Evolutionary conservation across 1,139 yeast species (phyloP), one percentile per base, ranked within the genome.

Genomic region (Debaryomyces udenii): DNA sequence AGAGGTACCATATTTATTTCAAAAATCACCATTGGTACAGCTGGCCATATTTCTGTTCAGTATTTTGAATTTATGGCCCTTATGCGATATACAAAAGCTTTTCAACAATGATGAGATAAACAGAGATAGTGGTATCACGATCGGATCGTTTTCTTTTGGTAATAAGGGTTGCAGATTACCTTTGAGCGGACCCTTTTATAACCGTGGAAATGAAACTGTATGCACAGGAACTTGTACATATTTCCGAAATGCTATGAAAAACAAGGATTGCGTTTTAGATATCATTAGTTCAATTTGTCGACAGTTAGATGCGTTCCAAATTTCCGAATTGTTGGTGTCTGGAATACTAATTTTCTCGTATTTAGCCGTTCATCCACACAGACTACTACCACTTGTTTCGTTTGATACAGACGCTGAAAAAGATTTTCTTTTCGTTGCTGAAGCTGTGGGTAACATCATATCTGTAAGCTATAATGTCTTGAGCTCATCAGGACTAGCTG

Each of bases 281-380:
- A n/a, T n/a, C n/a, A n/a, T n/a, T n/a, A n/a, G n/a, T n/a, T n/a
- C n/a, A n/a, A 30, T 1, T 22, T 27, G 11, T 40, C 41, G 9
- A 31, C 42, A 9, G 45, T 41, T 17, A n/a, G n/a, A n/a, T n/a
- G n/a, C n/a, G n/a, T n/a, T n/a, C n/a, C n/a, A n/a, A n/a, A n/a
- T n/a, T n/a, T 45, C 43, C 13, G 60, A 56, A 30, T 18, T 56
- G 14, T 35, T 49, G 3, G 38, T 57, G 2, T 52, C 64, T 2
- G 50, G 58, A 5, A 48, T 55, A 17, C 40, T 66, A 11, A 44
- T 62, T 22, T 64, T 49, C 42, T 50, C 64, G 7, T 64, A 55
- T 39, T 39, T 64, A 9, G 55, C 62, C n/a, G 42, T 62, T 4
- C 66, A 63, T 38, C 70, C 70, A 1, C 59, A 56, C 39, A 47